phyloP scores from a whole-genome alignment of 441 rosid genomes.

The Isatis lusitanica region DNA sequence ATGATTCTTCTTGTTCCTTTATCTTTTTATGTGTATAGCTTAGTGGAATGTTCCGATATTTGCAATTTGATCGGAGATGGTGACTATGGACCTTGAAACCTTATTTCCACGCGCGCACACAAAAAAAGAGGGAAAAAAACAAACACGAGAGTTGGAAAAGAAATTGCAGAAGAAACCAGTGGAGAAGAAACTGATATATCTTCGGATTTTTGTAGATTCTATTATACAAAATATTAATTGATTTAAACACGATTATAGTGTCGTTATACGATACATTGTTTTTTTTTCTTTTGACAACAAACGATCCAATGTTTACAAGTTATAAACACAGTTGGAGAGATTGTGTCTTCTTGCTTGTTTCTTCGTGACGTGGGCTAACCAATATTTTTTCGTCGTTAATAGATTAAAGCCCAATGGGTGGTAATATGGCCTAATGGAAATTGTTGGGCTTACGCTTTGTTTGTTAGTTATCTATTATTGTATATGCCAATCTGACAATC shows the following conservation, averaged over 20 bases:
- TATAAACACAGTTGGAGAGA: background rate
- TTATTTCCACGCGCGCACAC: no score
- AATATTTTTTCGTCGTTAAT: background rate
- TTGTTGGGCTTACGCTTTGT: background rate
- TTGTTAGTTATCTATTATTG: no score
- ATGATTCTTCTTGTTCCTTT: background rate
- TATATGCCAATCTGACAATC: no score
- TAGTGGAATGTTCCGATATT: constrained; percentile 92
- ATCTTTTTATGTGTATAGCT: constrained; percentile 44
- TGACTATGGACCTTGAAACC: constrained; percentile 66
- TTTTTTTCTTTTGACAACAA: no score
- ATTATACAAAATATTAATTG: background rate
- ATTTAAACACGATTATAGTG: background rate
- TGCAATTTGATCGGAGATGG: constrained; percentile 85
- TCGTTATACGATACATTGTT: no score
- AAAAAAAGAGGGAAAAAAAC: no score
- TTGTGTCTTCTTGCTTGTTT: background rate
- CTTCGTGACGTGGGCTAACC: background rate
- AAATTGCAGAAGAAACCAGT: background rate
- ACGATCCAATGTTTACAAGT: background rate
- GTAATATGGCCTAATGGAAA: background rate
- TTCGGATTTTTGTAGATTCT: constrained; percentile 1
- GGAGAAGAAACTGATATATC: background rate
- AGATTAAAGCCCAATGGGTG: background rate
- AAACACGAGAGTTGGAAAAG: no score